phyloP scores from a whole-genome alignment of 495 filamentous ascomycete species.

The Sabuloglossum arenarium region DNA sequence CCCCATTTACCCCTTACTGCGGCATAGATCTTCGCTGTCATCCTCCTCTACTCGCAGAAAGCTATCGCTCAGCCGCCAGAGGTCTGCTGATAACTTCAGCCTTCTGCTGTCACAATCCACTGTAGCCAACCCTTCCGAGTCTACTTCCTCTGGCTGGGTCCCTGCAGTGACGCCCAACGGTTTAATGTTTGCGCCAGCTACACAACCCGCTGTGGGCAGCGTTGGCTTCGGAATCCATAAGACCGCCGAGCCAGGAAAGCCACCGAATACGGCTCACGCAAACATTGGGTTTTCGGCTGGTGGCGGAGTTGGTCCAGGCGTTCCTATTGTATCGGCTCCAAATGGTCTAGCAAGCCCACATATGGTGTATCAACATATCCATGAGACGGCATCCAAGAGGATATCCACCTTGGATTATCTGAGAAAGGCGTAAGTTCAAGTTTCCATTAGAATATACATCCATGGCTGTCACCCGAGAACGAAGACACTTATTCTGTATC shows the following conservation, averaged over 20 bases:
- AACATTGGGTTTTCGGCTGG: neutral
- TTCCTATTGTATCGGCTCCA: neutral
- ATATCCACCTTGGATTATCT: slow-evolving; percentile 94
- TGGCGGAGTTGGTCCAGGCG: neutral
- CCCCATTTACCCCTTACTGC: neutral
- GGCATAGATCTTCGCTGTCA: neutral
- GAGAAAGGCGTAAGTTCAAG: slow-evolving; percentile 53
- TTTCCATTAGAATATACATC: neutral
- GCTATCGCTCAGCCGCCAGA: neutral
- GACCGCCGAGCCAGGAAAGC: neutral
- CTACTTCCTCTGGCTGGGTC: neutral
- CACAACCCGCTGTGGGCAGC: neutral
- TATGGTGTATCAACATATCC: slow-evolving; percentile 61
- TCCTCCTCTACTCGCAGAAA: neutral
- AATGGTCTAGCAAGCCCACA: slow-evolving; percentile 22
- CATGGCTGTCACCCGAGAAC: neutral
- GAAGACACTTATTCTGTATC: neutral
- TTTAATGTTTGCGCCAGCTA: neutral
- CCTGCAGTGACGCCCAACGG: neutral
- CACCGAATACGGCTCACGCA: neutral
- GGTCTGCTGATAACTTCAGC: neutral
- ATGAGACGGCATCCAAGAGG: slow-evolving; percentile 73
- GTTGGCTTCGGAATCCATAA: neutral
- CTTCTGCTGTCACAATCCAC: neutral
- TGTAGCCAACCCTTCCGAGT: neutral